Base-by-base conservation (phyloP, 208 protist species). In the Acanthamoeba divionensis region DNA sequence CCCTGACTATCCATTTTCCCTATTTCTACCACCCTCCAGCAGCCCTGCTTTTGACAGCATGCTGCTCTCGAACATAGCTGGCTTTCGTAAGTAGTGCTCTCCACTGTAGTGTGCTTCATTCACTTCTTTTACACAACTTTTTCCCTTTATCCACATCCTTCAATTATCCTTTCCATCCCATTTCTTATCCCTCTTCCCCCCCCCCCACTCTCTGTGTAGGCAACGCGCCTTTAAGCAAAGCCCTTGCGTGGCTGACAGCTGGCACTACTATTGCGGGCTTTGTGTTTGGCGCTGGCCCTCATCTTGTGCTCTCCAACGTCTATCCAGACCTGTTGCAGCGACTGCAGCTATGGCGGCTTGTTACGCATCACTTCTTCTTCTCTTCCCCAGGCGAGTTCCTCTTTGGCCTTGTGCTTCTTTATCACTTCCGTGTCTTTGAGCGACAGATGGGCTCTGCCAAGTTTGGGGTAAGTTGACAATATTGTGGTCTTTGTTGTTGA, bases 361-460 rank as follows among this genome's bases (percentile, higher is more conserved):
- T 52, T 6, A 90, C 89, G 10, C 36, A 69, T 29, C 69, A 91
- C n/a, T 24, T 91, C 63, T 60, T 91, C 33, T 91, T 91, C 66
- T 77, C 73, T 8, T 48, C 15, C 1, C 62, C 89, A 31, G 54
- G 73, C 41, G 89, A 91, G 48, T 6, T 91, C 15, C 77, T 91
- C 18, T 75, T 91, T 57, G 89, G 89, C 29, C 77, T 91, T 38
- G 54, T 91, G 3, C 38, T 91, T 8, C 8, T 91, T n/a, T 91
- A 91, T 75, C 75, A 91, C 79, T 91, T 91, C 31, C 89, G 89
- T 12, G 13, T 88, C 41, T 91, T 91, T 31, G 89, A 91, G 66
- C 1, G 89, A 18, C 89, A 90, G 18, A 91, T 91, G 89, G 79
- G 89, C 31, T 91, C 89, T 2, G 31, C 55, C 69, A 88, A 89